Base-by-base conservation (phyloP, 441 rosid species). In the Daphne laureola region DNA sequence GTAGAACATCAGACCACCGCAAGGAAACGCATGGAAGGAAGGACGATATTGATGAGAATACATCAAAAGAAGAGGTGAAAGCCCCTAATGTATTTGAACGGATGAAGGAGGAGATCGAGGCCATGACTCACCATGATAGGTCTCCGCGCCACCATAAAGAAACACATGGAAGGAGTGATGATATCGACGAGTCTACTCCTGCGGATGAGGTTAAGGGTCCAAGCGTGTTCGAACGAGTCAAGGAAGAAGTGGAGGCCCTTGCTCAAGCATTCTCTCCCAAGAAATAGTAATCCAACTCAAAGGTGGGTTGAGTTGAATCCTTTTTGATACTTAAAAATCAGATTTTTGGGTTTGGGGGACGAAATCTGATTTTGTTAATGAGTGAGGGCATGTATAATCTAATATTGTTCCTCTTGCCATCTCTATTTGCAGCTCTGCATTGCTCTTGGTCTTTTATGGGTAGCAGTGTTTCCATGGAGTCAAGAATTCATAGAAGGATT, bases 201-300 rank as follows among this genome's bases (percentile, higher is more conserved):
- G 45, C 43, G 5, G 45, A 51, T 42, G 64, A 59, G 14, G 64
- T 59, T 59, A 51, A 27, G 43, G 64, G 57, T 16, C 64, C 64
- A 17, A 51, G 23, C 35, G 64, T 59, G 42, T 59, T 59, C 35
- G 42, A 51, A 59, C 35, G 64, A 51, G 51, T 51, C 17, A 59
- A 59, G 49, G 64, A 59, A 51, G 64, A 59, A 45, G 64, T 59
- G 17, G 64, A 59, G 57, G 64, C 57, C 50, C 9, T 59, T 43
- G 57, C 45, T 17, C 56, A 25, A 59, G 51, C 51, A 26, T 17
- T 59, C 35, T 49, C 25, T 51, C 56, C 56, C 17, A 59, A 51
- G 57, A 59, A 59, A 17, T 55, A n/a, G n/a, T n/a, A 51, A 17
- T 59, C 63, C 8, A 31, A 31, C 9, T 31, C 9, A 31, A 31